These are phyloP conservation scores for Geotrichum australiense DNA, from an alignment of 1,139 yeast species.

Conservation along the genomic window DNA sequence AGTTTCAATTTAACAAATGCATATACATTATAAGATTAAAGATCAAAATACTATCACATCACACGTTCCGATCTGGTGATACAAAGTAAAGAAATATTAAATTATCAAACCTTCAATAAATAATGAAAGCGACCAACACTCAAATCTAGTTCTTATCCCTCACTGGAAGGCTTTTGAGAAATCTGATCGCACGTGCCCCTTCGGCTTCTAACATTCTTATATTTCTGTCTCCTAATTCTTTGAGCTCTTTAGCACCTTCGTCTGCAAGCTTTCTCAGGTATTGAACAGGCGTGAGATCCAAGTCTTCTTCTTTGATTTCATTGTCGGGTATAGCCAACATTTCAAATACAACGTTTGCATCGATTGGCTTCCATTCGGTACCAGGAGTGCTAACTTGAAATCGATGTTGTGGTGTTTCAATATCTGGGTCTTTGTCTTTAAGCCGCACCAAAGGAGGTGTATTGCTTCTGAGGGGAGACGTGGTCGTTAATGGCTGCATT, in stretches of 20 bases:
- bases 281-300: constrained; percentile 59
- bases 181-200: constrained; percentile 25
- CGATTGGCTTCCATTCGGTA: constrained; percentile 27
- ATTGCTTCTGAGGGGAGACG: constrained; percentile 8
- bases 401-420: constrained; percentile 6
- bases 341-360: constrained; percentile 33
- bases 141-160: too few relatives aligned
- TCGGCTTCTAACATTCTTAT: constrained; percentile 27
- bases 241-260: constrained; percentile 29
- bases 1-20: too few relatives aligned
- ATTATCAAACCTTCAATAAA: too few relatives aligned
- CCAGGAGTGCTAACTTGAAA: background rate
- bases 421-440: background rate
- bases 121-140: too few relatives aligned
- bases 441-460: constrained; percentile 8
- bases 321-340: constrained; percentile 26
- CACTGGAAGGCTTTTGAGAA: constrained; percentile 17
- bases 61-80: too few relatives aligned
- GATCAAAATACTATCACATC: too few relatives aligned
- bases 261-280: constrained; percentile 52
- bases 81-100: too few relatives aligned
- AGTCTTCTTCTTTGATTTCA: constrained; percentile 35
- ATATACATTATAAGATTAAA: too few relatives aligned
- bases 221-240: constrained; percentile 31
- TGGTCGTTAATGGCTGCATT: constrained; percentile 7